phyloP scores from a whole-genome alignment of 1,284 basidiomycete genomes.

The Neonothopanus nambi region DNA sequence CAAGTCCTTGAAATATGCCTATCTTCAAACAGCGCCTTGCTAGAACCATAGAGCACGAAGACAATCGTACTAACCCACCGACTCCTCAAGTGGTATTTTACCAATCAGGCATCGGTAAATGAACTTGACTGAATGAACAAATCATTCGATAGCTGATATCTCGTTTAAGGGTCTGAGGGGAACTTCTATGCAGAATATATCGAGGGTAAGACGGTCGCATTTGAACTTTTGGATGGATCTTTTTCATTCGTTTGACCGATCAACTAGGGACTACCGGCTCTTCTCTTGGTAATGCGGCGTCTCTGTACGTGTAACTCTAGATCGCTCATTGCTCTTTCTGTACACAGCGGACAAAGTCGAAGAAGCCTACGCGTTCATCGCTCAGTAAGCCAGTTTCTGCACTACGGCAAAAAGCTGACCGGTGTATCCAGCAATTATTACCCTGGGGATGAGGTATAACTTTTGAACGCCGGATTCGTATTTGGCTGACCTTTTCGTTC shows the following conservation, averaged over 20 bases:
- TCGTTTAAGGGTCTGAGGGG: conserved; percentile 43
- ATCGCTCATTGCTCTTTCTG: neutral
- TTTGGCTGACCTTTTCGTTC: neutral
- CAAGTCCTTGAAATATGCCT: neutral
- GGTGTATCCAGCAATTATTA: conserved; percentile 54
- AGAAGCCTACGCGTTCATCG: conserved; percentile 72
- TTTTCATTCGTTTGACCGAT: too few relatives aligned
- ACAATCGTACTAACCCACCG: conserved; percentile 45
- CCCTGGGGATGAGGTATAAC: conserved; percentile 64
- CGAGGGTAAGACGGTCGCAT: conserved; percentile 36
- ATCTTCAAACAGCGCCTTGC: conserved; percentile 38
- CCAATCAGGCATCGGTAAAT: conserved; percentile 57
- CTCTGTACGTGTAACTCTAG: neutral
- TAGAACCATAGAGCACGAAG: conserved; percentile 58
- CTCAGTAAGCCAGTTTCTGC: conserved; percentile 50
- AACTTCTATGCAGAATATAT: conserved; percentile 56
- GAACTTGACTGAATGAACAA: neutral
- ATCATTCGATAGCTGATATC: neutral
- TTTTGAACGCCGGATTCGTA: neutral
- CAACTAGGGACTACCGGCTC: too few relatives aligned
- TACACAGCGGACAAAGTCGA: conserved; percentile 63
- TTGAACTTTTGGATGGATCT: too few relatives aligned
- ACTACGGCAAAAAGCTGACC: neutral
- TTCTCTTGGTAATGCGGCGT: neutral
- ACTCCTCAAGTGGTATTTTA: conserved; percentile 71